A percentile compares a stretch with the other conserved stretches of the same genome.
phyloP scores from a whole-genome alignment of 345 rosid genomes.

The Syzygium jambos region DNA sequence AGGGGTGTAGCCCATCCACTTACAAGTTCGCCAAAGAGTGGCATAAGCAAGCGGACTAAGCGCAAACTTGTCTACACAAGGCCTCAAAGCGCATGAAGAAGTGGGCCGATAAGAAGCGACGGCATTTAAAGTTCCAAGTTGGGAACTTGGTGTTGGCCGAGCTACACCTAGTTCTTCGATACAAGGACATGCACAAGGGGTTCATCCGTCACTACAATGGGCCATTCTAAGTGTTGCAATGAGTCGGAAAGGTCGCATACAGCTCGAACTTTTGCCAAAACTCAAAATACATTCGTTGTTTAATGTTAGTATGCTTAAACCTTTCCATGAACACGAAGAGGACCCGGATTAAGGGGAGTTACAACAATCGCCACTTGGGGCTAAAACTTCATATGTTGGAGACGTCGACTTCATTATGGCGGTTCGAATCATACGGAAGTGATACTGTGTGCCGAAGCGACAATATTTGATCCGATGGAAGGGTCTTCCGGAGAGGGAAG shows the following conservation, averaged over 20 bases:
- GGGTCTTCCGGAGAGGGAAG: neutral
- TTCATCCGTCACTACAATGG: neutral
- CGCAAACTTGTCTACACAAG: neutral
- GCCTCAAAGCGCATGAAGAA: neutral
- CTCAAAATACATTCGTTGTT: neutral
- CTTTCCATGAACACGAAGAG: neutral
- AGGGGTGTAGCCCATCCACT: neutral
- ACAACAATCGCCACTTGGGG: neutral
- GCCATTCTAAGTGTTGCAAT: neutral
- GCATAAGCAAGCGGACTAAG: neutral
- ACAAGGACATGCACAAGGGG: neutral
- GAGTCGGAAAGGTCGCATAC: neutral
- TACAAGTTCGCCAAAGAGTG: neutral
- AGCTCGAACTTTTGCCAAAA: neutral
- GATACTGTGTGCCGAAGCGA: neutral
- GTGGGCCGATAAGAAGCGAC: neutral
- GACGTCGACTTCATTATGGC: neutral
- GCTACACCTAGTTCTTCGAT: neutral
- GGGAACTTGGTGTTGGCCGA: neutral
- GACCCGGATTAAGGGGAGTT: neutral
- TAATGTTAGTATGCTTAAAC: neutral
- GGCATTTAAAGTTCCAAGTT: neutral
- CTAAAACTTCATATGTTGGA: neutral
- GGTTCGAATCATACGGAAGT: neutral
- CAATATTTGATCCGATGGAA: neutral